Evolutionary conservation across 441 rosid genomes (phyloP), one percentile per base, ranked within the genome.

Genomic region (Populus hybrid): DNA sequence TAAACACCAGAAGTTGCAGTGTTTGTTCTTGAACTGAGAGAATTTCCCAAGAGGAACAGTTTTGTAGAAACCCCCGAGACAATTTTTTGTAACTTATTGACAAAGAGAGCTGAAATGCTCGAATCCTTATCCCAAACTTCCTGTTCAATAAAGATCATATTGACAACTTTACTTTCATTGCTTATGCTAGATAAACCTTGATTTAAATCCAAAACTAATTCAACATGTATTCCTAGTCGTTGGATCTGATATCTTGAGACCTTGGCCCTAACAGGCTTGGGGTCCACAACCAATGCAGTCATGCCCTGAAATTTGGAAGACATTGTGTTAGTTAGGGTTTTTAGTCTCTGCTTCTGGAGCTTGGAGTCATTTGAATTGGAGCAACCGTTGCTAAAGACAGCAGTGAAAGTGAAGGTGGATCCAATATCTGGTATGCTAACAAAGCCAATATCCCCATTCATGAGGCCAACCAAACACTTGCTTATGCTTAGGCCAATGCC

Each of bases 401-500:
- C 99, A 79, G 99, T 92, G 78, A 95, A 95, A 50, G 97, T 90
- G 79, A 95, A 95, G 66, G 97, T 95, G 50, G 98, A 93, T 2
- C 98, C 98, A 10, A 85, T 80, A 78, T 87, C 85, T 20, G 93
- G 98, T 59, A 80, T 78, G 84, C 99, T 95, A 56, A 86, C 91
- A 67, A 95, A 95, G 66, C 95, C 95, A 68, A 95, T 92, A 72
- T 95, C 95, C 59, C 99, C 98, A 78, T 87, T 87, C n/a, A n/a
- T n/a, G n/a, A n/a, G n/a, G n/a, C n/a, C n/a, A n/a, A n/a, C n/a
- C n/a, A n/a, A n/a, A n/a, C 99, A 89, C 85, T 95, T 95, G 92
- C 97, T 93, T 83, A 95, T 95, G 87, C 99, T 95, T 29, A 95
- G 90, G 50, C 99, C 99, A 80, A 95, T 95, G 8, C 99, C 99